A percentile compares a stretch with the other conserved stretches of the same genome.
These are phyloP conservation scores for Aspergillus sp. DNA, from an alignment of 2,329 filamentous ascomycete species.

Conservation along the genomic window DNA sequence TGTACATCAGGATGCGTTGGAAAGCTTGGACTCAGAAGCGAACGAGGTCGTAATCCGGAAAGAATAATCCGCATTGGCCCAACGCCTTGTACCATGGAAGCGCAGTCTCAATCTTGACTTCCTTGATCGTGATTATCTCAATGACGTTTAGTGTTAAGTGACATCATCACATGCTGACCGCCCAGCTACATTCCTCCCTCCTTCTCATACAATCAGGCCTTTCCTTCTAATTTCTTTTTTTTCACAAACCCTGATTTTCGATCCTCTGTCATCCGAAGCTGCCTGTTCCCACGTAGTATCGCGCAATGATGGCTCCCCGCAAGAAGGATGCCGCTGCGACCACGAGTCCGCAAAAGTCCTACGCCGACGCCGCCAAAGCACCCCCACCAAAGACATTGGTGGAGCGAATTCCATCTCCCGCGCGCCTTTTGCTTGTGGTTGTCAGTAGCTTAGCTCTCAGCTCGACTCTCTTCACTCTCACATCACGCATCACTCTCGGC, in stretches of 20 bases:
- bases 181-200: slow-evolving; percentile 11
- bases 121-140: not conserved
- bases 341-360: slow-evolving; percentile 11
- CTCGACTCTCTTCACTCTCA: slow-evolving; percentile 62
- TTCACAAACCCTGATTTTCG: not conserved
- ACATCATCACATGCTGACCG: slow-evolving; percentile 40
- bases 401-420: slow-evolving; percentile 29
- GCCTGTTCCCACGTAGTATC: not conserved
- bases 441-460: slow-evolving; percentile 61
- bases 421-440: slow-evolving; percentile 50
- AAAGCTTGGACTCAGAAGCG: not conserved
- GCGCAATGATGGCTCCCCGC: slow-evolving; percentile 17
- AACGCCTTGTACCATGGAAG: not conserved
- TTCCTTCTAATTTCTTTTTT: not conserved
- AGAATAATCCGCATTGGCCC: not conserved
- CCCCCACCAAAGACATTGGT: slow-evolving; percentile 17
- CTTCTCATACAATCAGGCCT: not conserved
- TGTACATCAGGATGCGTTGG: not conserved
- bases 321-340: slow-evolving; percentile 24
- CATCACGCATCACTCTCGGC: slow-evolving; percentile 59
- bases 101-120: not conserved
- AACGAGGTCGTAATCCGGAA: not conserved
- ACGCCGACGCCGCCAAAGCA: slow-evolving; percentile 13
- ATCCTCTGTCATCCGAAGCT: not conserved
- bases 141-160: slow-evolving; percentile 19